These are phyloP conservation scores for Ceratonia siliqua DNA, from an alignment of 306 rosid genomes.

Conservation along the genomic window DNA sequence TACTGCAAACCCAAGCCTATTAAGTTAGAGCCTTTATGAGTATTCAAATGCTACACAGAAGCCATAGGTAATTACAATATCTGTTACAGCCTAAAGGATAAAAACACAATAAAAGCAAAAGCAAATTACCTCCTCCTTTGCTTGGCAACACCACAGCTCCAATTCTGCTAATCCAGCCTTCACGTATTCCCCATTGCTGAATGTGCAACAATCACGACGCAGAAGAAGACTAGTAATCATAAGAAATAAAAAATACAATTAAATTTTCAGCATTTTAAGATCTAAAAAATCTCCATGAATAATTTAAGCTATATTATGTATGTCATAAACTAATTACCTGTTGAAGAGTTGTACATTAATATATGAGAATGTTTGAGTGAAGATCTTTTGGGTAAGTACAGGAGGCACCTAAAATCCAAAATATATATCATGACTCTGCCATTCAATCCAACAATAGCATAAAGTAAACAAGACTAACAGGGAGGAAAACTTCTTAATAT, in stretches of 20 bases:
- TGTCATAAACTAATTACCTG: slow-evolving; percentile 56
- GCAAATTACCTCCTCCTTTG: slow-evolving; percentile 70
- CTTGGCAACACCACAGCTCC: slow-evolving; percentile 91
- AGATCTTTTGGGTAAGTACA: slow-evolving; percentile 83
- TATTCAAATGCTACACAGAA: not conserved
- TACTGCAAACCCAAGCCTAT: slow-evolving; percentile 49
- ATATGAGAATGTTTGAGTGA: slow-evolving; percentile 73
- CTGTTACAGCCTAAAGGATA: not conserved
- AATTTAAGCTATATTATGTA: not conserved
- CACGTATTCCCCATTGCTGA: slow-evolving; percentile 92
- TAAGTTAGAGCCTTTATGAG: slow-evolving; percentile 5
- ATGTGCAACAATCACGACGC: slow-evolving; percentile 96
- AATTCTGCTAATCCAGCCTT: slow-evolving; percentile 94
- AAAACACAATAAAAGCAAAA: not conserved
- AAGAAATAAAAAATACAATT: not conserved
- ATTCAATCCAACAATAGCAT: slow-evolving; percentile 8
- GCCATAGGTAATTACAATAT: not conserved
- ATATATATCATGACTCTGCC: not conserved
- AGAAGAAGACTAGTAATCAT: slow-evolving; percentile 75
- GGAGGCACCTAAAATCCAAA: slow-evolving; percentile 78
- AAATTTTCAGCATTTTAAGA: slow-evolving; percentile 9
- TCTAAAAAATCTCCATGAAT: not conserved
- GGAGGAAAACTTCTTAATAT: slow-evolving; percentile 16
- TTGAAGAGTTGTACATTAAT: slow-evolving; percentile 94
- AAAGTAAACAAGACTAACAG: slow-evolving; percentile 14